Evolutionary conservation across 805 yeast genomes (phyloP), one percentile per base, ranked within the genome.

Genomic region (Yarrowia hollandica): DNA sequence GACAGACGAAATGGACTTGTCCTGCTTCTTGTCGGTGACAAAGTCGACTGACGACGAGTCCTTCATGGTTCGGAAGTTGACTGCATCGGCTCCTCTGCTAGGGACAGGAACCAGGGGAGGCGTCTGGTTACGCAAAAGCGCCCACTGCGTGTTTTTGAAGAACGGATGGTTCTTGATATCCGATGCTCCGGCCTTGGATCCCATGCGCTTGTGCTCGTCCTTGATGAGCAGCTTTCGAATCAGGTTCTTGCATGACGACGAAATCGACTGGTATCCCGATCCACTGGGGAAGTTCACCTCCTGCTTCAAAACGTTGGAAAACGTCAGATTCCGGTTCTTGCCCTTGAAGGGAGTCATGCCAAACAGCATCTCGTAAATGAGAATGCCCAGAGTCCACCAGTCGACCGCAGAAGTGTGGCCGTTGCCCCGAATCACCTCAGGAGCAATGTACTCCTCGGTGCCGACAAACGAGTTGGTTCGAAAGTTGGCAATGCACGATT

Each of bases 311-410:
- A 94, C 84, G 66, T 90, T 89, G 39, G 92, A 83, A 70, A 94
- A 94, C 0, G 99, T 94, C 65, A 85, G 85, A 67, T 90, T 90
- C 39, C 98, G 79, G 64, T 85, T 90, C 31, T 82, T 77, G 6
- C 99, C 99, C 74, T 94, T 94, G 74, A 92, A 94, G 1, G 99
- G 99, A 0, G 99, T 94, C 8, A 90, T 87, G 1, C 98, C 98
- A 71, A 83, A 91, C 19, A 94, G 74, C 99, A 94, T 94, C 69
- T 94, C 99, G 72, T 83, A 95, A 21, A 90, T 76, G 66, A 94
- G 79, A 18, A 94, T 90, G 3, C 99, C 99, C 64, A 94, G 75
- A 0, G 99, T 94, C 99, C 99, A 94, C 99, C 99, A 94, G 72
- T 94, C 99, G 15, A 94, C 99, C 0, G 98, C 97, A 7, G 92